Evolutionary conservation across 495 filamentous ascomycete genomes (phyloP), one percentile per base, ranked within the genome.

Genomic region (Penicillium taxi): DNA sequence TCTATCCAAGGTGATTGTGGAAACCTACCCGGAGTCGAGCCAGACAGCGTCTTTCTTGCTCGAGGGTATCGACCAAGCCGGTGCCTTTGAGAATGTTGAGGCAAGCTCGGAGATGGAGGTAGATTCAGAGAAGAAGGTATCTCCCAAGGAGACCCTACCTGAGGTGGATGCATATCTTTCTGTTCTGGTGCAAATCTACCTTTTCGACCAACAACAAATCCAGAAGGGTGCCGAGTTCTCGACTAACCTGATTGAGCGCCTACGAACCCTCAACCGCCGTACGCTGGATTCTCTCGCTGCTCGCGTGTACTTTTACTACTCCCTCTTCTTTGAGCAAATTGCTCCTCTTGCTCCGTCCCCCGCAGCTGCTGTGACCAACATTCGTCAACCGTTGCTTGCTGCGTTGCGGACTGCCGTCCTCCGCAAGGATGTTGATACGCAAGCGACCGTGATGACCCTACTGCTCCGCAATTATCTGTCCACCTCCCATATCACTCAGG

Each of bases 231-330:
- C 83, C 47, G 72, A 81, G 34, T 94, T 96, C 66, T 96, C 90
- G 18, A 74, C 70, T 14, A 72, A 73, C 42, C 69, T 96, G 26
- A 81, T 87, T 35, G 83, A 88, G 53, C 81, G 79, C 49, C 77
- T 96, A 53, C 89, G 94, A 44, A 69, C 78, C 22, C 67, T 91
- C 44, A 98, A 98, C 69, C 87, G 91, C 35, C 82, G 91, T 38
- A 95, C 91, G 11, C 67, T 98, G 41, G 91, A 98, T 55, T 84
- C 88, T 27, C 78, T 98, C 19, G 86, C 88, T 32, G 87, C 91
- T 26, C 88, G 89, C 56, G 86, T 91, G 38, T 98, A 96, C 73
- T 96, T 95, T 63, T 98, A 98, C 69, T 94, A 86, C 61, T 85
- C 84, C 30, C 67, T 96, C 37, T 96, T 96, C 70, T 84, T 80